Evolutionary conservation across 2,329 filamentous ascomycete species (phyloP).

Genomic region (Davidsoniella eucalypti): DNA sequence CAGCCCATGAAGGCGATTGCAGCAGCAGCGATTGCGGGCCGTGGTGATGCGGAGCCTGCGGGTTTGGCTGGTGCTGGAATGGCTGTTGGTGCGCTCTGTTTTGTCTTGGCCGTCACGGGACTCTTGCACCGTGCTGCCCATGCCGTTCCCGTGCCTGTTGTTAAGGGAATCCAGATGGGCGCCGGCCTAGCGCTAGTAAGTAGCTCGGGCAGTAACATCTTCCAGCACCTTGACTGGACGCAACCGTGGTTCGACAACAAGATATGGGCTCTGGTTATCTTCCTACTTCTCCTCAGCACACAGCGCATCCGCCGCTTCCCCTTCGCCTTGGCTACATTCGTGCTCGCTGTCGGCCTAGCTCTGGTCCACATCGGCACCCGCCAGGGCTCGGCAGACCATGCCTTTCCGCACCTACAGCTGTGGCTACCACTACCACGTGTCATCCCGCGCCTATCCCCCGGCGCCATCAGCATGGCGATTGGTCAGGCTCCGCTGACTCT

Average conservation of each 20-base stretch:
- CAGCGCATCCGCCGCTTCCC: conserved; percentile 52
- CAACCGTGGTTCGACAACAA: conserved; percentile 59
- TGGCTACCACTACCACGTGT: conserved; percentile 1
- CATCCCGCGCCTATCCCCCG: conserved; percentile 27
- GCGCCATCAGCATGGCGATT: conserved; percentile 44
- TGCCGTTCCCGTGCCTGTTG: conserved; percentile 68
- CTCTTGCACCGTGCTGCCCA: conserved; percentile 56
- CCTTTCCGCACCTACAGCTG: conserved; percentile 25
- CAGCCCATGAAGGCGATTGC: conserved; percentile 89
- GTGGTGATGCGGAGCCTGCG: conserved; percentile 26
- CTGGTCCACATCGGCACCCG: conserved; percentile 22
- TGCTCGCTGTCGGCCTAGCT: conserved; percentile 51
- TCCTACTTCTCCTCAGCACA: conserved; percentile 52
- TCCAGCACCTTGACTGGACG: conserved; percentile 53
- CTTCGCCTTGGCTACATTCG: conserved; percentile 60
- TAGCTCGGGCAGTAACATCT: conserved; percentile 53
- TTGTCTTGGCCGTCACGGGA: conserved; percentile 64
- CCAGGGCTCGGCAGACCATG: conserved; percentile 15
- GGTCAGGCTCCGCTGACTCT: conserved; percentile 84
- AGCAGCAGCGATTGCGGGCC: conserved; percentile 64
- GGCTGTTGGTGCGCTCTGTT: conserved; percentile 56
- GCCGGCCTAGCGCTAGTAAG: conserved; percentile 73
- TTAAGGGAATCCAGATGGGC: conserved; percentile 90
- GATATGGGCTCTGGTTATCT: conserved; percentile 59
- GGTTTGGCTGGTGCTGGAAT: conserved; percentile 58